These are phyloP conservation scores for Candida pseudofarinosa DNA, from an alignment of 805 yeast genomes.

Conservation along the genomic window DNA sequence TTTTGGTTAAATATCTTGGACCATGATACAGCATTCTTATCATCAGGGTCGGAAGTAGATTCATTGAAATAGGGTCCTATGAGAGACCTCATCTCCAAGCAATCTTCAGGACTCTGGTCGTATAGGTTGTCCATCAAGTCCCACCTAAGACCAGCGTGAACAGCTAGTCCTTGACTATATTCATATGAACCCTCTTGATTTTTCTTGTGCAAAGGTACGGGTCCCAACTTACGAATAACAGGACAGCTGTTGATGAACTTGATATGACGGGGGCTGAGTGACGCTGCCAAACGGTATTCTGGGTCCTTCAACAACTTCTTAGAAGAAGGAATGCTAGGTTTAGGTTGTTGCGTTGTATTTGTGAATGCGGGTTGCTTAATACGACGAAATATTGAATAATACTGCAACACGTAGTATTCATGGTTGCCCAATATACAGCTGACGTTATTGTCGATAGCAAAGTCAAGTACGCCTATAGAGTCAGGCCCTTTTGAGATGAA, in stretches of 20 bases:
- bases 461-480: slow-evolving; percentile 65
- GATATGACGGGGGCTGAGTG: slow-evolving; percentile 57
- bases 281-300: slow-evolving; percentile 46
- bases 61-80: slow-evolving; percentile 59
- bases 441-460: slow-evolving; percentile 51
- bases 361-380: not conserved
- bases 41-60: slow-evolving; percentile 48
- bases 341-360: not conserved
- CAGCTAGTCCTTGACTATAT: slow-evolving; percentile 48
- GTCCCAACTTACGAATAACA: slow-evolving; percentile 58
- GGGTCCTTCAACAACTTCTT: slow-evolving; percentile 21
- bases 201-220: slow-evolving; percentile 42
- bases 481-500: slow-evolving; percentile 82
- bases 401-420: slow-evolving; percentile 65
- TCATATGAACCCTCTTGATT: slow-evolving; percentile 25
- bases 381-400: slow-evolving; percentile 60
- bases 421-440: slow-evolving; percentile 88
- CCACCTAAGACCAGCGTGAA: slow-evolving; percentile 83
- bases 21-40: slow-evolving; percentile 47
- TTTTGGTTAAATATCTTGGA: slow-evolving; percentile 50
- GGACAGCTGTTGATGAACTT: slow-evolving; percentile 60
- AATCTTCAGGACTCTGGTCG: slow-evolving; percentile 58
- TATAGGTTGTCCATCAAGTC: slow-evolving; percentile 41
- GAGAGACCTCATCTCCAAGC: slow-evolving; percentile 66
- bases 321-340: not conserved